Evolutionary conservation across 1,139 yeast genomes (phyloP).

Genomic region (Scheffersomyces quercinus): DNA sequence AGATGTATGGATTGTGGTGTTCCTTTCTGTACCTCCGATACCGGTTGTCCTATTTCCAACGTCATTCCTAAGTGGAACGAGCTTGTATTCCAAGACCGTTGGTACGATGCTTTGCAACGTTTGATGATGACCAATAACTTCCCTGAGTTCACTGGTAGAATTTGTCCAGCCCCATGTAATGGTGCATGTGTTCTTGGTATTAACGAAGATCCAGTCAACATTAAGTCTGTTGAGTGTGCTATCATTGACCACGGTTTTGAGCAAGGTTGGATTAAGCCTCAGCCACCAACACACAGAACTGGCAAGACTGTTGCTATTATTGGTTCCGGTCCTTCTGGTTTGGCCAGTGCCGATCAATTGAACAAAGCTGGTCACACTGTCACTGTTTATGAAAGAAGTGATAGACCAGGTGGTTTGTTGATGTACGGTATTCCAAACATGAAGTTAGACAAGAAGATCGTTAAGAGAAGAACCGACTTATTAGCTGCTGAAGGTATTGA

Average conservation of each 20-base stretch:
- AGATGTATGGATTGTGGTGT: slow-evolving; percentile 99
- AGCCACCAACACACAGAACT: slow-evolving; percentile 76
- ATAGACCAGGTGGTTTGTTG: slow-evolving; percentile 93
- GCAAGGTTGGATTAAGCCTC: slow-evolving; percentile 93
- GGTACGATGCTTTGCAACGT: slow-evolving; percentile 93
- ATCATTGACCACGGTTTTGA: slow-evolving; percentile 95
- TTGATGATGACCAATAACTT: slow-evolving; percentile 94
- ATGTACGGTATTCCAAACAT: slow-evolving; percentile 99
- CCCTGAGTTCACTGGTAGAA: slow-evolving; percentile 98
- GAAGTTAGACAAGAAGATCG: slow-evolving; percentile 93
- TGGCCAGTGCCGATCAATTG: slow-evolving; percentile 95
- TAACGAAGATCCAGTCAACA: slow-evolving; percentile 93
- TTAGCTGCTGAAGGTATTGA: slow-evolving; percentile 88
- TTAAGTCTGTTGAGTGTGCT: slow-evolving; percentile 93
- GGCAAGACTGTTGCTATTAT: slow-evolving; percentile 83
- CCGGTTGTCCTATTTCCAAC: slow-evolving; percentile 97
- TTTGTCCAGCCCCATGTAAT: slow-evolving; percentile 99
- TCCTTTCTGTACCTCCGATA: slow-evolving; percentile 97
- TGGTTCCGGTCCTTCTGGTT: slow-evolving; percentile 98
- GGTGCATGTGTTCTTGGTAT: slow-evolving; percentile 97
- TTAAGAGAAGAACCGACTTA: slow-evolving; percentile 89
- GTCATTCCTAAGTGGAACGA: slow-evolving; percentile 98
- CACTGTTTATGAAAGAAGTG: slow-evolving; percentile 90
- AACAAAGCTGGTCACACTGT: slow-evolving; percentile 94
- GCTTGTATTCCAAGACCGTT: slow-evolving; percentile 89